Evolutionary conservation across 176 grass and related monocot genomes (phyloP), one percentile per base, ranked within the genome.

Genomic region (Musa acuminata): DNA sequence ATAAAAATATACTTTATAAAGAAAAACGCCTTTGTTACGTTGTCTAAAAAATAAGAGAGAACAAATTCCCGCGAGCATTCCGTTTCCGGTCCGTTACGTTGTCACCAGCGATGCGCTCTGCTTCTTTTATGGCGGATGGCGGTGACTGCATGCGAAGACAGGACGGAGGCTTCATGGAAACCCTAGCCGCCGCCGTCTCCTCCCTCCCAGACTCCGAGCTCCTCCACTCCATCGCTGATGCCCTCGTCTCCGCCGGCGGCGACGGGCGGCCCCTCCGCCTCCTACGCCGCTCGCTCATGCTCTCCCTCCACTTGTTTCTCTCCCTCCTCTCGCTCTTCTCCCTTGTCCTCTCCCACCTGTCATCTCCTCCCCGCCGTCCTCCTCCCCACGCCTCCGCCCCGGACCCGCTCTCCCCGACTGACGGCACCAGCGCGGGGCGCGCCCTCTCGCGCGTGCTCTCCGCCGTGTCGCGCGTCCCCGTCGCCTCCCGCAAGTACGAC

Each of bases 401-500:
- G 64, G 51, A 29, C 2, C 27, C 27, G 27, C 27, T 25, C n/a
- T 85, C 43, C 8, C 49, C 62, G 0, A 13, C 55, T 16, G 82
- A 8, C 10, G 55, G 13, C 72, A 81, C 81, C 27, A 72, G 76
- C 81, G 81, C 78, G 16, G 87, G 79, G 0, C 93, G 93, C 80
- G 85, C 89, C 54, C 87, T 96, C 2, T 82, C 83, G 20, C 89
- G 86, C 73, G 87, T 92, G 53, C 87, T 96, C 11, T 79, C 81
- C 75, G 73, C 89, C 58, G 83, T 85, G n/a, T 84, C 87, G 1
- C 77, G 79, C 53, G 70, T 96, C 73, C 93, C 93, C 35, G 89
- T 90, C 11, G 75, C 87, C 16, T 96, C 93, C 70, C 85, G 93
- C 62, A 96, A 96, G 85, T 82, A 92, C 81, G 85, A 88, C 76